phyloP scores from a whole-genome alignment of 352 stramenopile genomes.

The Phytophthora pisi region DNA sequence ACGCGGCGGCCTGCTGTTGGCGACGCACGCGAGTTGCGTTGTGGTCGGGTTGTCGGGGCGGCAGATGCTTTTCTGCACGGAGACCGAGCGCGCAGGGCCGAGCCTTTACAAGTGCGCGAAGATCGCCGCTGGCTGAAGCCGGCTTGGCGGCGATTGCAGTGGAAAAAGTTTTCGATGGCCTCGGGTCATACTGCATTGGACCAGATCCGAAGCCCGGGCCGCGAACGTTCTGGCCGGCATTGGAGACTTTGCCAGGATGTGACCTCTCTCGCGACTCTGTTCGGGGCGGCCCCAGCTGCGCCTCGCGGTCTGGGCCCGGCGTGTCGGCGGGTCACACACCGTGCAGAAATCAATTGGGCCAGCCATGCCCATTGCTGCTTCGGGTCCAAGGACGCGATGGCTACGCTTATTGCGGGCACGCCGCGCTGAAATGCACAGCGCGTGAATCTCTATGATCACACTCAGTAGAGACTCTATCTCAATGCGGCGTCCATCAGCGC shows the following conservation, averaged over 20 bases:
- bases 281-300: slow-evolving; percentile 7
- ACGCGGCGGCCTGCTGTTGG: slow-evolving; percentile 24
- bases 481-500: slow-evolving; percentile 17
- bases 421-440: neutral
- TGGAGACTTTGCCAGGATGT: neutral
- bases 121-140: slow-evolving; percentile 15
- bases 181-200: neutral
- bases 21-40: slow-evolving; percentile 24
- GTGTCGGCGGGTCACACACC: slow-evolving; percentile 1
- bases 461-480: neutral
- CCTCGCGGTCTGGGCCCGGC: slow-evolving; percentile 19
- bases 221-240: slow-evolving; percentile 14
- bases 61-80: slow-evolving; percentile 20
- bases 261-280: slow-evolving; percentile 9
- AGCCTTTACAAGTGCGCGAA: slow-evolving; percentile 30
- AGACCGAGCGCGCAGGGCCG: slow-evolving; percentile 1
- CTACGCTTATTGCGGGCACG: slow-evolving; percentile 9
- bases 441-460: slow-evolving; percentile 7
- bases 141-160: slow-evolving; percentile 7
- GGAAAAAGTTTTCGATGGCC: neutral
- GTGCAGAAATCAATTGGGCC: no score
- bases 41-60: slow-evolving; percentile 27
- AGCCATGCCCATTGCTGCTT: no score
- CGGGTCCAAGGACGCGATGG: slow-evolving; percentile 13
- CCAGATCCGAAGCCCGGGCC: slow-evolving; percentile 14